Base-by-base conservation (phyloP, 768 basidiomycete genomes). In the Serendipita sp. region DNA sequence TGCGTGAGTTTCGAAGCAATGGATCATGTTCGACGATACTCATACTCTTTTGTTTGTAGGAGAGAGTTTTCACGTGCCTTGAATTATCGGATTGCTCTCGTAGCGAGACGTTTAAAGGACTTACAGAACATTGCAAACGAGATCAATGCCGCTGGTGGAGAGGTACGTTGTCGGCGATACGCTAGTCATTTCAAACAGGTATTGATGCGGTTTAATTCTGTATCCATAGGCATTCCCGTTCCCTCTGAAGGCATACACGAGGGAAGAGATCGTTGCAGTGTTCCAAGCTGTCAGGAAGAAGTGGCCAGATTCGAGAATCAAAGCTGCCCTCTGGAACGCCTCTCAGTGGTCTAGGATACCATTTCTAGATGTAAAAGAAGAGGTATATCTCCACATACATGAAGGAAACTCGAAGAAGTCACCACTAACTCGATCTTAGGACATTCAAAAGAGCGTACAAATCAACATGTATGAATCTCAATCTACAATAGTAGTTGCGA, bases 21-120 rank as follows among this genome's bases (percentile, higher is more conserved):
- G 40, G 8, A 52, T 63, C 3, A 11, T n/a, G 23, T 5, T 23
- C 15, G 18, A 29, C 62, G 45, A 29, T 37, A 23, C 44, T 83
- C 82, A 83, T 84, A 70, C 67, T 80, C 73, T 23, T 16, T 27
- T 62, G 77, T 69, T 70, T 10, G 18, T 44, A 23, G 40, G 36
- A 63, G 13, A 31, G 44, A 29, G 31, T 3, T 53, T 63, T 31
- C 29, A 16, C 16, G 18, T 16, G 13, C 3, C 11, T 53, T 44
- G 34, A 86, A 86, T 0, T 88, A 86, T 69, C 80, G 76, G 46
- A 78, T 87, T 36, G 87, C 86, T 0, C 73, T 88, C 48, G 76
- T 88, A 43, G 83, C 85, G 11, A 77, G 85, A 53, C 80, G 82
- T 13, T 69, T 75, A 2, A 79, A 80, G 16, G 70, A 78, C 23